Evolutionary conservation across 2,329 filamentous ascomycete species (phyloP), one percentile per base, ranked within the genome.

Genomic region (Botrytis deweyae): DNA sequence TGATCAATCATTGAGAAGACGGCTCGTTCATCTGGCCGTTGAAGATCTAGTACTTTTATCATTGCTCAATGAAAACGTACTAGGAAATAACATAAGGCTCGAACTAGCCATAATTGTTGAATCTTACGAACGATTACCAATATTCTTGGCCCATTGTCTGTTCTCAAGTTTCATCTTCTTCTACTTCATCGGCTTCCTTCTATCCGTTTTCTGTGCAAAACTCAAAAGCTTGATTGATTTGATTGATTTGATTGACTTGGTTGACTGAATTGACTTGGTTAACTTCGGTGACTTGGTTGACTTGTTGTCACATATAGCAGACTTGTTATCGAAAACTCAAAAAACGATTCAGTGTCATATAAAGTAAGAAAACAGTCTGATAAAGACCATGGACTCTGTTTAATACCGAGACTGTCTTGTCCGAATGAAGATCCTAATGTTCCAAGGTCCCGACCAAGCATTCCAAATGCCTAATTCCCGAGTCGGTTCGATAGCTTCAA

Each of bases 111-210:
- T 22, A 59, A 40, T 40, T 10, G 69, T 49, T 64, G 69, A 46
- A 49, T 36, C 16, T 55, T 68, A 40, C 46, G 65, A 68, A 40
- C 65, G 10, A 55, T 55, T 55, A 55, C 25, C 65, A 68, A 68
- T 29, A 4, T 12, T n/a, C n/a, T 65, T 52, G 22, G 44, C 8
- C 36, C 33, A 40, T 68, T 68, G 65, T 68, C 46, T 68, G 46
- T 68, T 62, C 58, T 64, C 70, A 46, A 25, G 70, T 72, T 72
- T 72, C 70, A 72, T 59, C 49, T 61, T 67, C 61, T 46, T 46
- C 46, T 59, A 25, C 29, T 38, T 40, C 40, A 38, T 49, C 70
- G 62, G 46, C 36, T 67, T 18, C 40, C 22, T 42, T 59, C 62
- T n/a, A 64, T 14, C 69, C 69, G 69, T 29, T 52, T 36, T 67